These are phyloP conservation scores for Bothriochloa decipiens DNA, from an alignment of 176 grass and related monocot species.

Conservation along the genomic window DNA sequence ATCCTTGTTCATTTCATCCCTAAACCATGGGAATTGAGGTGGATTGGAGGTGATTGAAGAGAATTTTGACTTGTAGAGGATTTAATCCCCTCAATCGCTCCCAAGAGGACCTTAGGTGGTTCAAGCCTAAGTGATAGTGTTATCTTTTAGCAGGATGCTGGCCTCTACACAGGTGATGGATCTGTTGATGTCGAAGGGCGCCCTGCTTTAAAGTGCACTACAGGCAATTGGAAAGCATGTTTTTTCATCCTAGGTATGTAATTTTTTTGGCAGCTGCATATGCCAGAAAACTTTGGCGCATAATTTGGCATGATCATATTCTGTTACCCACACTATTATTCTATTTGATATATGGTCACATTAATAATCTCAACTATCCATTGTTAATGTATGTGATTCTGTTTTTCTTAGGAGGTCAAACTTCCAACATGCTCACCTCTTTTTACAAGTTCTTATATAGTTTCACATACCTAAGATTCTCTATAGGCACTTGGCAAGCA, in stretches of 20 bases:
- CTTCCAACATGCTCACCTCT: not conserved
- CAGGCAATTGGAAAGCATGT: slow-evolving; percentile 67
- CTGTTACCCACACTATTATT: not conserved
- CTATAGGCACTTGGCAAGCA: not conserved
- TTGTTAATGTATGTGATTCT: not conserved
- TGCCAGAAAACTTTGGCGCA: not conserved
- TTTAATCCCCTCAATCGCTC: too few species aligned
- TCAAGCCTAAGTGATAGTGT: slow-evolving; percentile 3
- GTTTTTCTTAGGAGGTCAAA: not conserved
- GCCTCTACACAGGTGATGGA: slow-evolving; percentile 60
- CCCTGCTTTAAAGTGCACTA: slow-evolving; percentile 48
- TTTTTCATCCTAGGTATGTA: slow-evolving; percentile 64
- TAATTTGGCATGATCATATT: not conserved
- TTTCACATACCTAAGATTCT: not conserved
- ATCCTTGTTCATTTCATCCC: not conserved
- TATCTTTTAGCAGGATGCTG: slow-evolving; percentile 43
- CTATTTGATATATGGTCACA: not conserved
- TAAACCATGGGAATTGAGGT: too few species aligned
- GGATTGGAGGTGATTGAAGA: too few species aligned
- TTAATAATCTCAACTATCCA: not conserved
- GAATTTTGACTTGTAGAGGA: too few species aligned
- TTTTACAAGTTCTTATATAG: not conserved
- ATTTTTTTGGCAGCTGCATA: not conserved
- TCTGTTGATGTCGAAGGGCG: slow-evolving; percentile 56
- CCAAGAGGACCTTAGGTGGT: not conserved